Base-by-base conservation (phyloP, 225 moss, liverwort and hornwort genomes). In the Rhytidiadelphus loreus region DNA sequence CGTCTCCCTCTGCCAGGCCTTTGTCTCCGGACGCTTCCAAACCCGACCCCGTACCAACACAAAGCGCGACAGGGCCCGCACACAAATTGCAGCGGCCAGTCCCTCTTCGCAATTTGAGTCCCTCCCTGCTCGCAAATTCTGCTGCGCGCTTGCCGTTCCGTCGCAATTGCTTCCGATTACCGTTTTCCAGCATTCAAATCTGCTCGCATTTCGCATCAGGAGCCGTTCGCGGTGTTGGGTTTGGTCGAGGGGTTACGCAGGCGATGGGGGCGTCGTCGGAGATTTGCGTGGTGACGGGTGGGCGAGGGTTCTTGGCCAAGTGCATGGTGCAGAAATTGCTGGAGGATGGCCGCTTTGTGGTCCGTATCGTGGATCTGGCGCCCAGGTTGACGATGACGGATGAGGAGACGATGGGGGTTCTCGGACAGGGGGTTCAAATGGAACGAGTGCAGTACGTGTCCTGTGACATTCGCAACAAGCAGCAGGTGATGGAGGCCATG, bases 211-310 rank as follows among this genome's bases (percentile, higher is more conserved):
- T 33, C 44, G 61, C 60, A 5, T 56, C 5, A 24, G 82, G 57
- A 43, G 89, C 18, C 29, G 48, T 35, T 17, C 52, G 3, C 41
- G 56, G 66, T 22, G 74, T 57, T 22, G 74, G 80, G 41, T 63
- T 52, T 29, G 33, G 83, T 29, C 6, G 61, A 9, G 83, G 57
- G 20, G 62, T 71, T 46, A 26, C 25, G 60, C 22, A 37, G 25
- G 87, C 88, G 55, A 94, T 94, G 94, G 94, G 85, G 88, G 88
- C 87, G 80, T 91, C 92, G 60, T 89, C 87, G 88, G 88, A 92
- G 90, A 70, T 91, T 77, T 95, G 95, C 80, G 94, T 95, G 88
- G 96, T 99, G 87, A 96, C 97, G 37, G 98, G 98, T 29, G 98
- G 98, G 60, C 91, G 97, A 68, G 98, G 98, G n/a, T 97, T 99